These are phyloP conservation scores for Candida sojae DNA, from an alignment of 1,139 yeast species.

Conservation along the genomic window DNA sequence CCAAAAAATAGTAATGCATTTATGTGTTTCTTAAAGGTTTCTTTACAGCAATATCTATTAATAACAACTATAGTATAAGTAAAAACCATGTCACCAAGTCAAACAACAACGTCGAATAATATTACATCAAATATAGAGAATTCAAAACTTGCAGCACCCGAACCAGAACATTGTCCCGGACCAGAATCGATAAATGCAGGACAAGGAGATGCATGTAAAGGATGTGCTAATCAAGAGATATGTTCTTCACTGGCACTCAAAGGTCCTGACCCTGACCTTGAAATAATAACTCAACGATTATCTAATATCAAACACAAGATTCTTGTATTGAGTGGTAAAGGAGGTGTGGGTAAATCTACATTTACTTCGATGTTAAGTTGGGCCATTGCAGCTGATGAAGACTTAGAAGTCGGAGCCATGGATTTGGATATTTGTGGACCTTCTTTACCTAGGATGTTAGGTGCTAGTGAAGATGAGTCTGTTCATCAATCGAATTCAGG, in stretches of 20 bases:
- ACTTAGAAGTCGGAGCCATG: constrained; percentile 90
- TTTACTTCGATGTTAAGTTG: constrained; percentile 93
- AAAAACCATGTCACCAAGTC: constrained; percentile 25
- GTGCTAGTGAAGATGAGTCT: constrained; percentile 76
- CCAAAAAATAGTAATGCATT: too few species aligned
- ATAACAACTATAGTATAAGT: neutral
- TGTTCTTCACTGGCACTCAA: constrained; percentile 82
- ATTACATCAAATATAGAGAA: constrained; percentile 12
- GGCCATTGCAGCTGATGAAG: constrained; percentile 92
- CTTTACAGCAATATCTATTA: neutral
- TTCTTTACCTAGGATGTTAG: constrained; percentile 91
- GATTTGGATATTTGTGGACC: constrained; percentile 98
- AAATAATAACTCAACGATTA: constrained; percentile 70
- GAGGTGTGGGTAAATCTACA: constrained; percentile 98
- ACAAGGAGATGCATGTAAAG: constrained; percentile 87
- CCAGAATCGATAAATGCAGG: constrained; percentile 96
- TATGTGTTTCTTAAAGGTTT: too few species aligned
- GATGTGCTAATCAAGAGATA: constrained; percentile 91
- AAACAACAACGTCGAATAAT: constrained; percentile 1
- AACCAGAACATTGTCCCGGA: constrained; percentile 98
- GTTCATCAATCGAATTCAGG: constrained; percentile 90
- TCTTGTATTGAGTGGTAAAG: constrained; percentile 89
- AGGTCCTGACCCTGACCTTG: constrained; percentile 95
- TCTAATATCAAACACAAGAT: constrained; percentile 76
- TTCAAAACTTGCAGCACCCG: constrained; percentile 50